Evolutionary conservation across 768 basidiomycete species (phyloP).

Genomic region (Thelephora aurantiotincta): DNA sequence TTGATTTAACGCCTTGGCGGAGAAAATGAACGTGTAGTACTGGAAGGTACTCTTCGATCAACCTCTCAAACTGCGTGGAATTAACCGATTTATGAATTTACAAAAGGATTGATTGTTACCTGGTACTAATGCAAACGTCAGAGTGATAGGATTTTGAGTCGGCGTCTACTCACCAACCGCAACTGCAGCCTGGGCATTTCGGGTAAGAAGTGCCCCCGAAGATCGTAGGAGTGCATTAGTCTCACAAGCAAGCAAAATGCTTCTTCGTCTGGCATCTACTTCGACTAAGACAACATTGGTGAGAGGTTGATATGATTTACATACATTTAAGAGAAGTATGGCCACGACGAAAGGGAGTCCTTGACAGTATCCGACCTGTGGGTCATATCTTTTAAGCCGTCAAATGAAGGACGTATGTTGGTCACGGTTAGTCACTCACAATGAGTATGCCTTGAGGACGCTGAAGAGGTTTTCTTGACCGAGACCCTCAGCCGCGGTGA

Average conservation of each 20-base stretch:
- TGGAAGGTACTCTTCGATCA: slow-evolving; percentile 86
- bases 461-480: slow-evolving; percentile 98
- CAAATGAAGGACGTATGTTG: slow-evolving; percentile 5
- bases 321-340: slow-evolving; percentile 78
- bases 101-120: slow-evolving; percentile 22
- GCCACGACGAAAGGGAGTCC: slow-evolving; percentile 95
- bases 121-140: slow-evolving; percentile 31
- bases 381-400: slow-evolving; percentile 47
- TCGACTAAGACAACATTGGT: neutral
- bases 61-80: slow-evolving; percentile 66
- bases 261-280: slow-evolving; percentile 98
- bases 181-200: slow-evolving; percentile 97
- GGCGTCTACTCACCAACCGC: slow-evolving; percentile 50
- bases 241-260: slow-evolving; percentile 92
- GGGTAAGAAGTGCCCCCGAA: slow-evolving; percentile 93
- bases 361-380: slow-evolving; percentile 95
- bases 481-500: slow-evolving; percentile 85
- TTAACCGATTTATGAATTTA: slow-evolving; percentile 1
- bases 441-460: slow-evolving; percentile 91
- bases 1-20: slow-evolving; percentile 89
- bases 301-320: slow-evolving; percentile 13
- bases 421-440: slow-evolving; percentile 34
- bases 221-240: slow-evolving; percentile 91
- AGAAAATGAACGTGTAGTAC: slow-evolving; percentile 89
- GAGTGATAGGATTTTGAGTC: neutral